Conservation (phyloP, 1,139 yeast species). For the Williopsis jadinii region DNA sequence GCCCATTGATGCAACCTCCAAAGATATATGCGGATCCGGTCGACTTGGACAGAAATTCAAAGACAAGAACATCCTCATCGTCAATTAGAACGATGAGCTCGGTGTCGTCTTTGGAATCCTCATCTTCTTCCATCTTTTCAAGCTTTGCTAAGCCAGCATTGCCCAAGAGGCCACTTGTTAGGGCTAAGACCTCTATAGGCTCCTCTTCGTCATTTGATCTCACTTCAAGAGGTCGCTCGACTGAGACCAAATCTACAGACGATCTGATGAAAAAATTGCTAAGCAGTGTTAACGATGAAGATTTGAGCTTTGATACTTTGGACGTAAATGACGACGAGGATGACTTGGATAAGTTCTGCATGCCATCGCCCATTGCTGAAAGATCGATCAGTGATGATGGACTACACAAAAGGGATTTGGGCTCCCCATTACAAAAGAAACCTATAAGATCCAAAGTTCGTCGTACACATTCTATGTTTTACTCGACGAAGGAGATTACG, state of each 20-base stretch:
- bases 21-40: background rate
- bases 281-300: constrained; percentile 2
- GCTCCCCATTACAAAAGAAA: constrained; percentile 26
- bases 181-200: constrained; percentile 14
- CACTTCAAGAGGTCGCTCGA: constrained; percentile 3
- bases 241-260: constrained; percentile 8
- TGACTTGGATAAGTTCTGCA: constrained; percentile 19
- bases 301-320: constrained; percentile 5
- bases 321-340: constrained; percentile 8
- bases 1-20: constrained; percentile 1
- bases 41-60: constrained; percentile 2
- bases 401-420: constrained; percentile 22
- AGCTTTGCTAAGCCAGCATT: constrained; percentile 9
- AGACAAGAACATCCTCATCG: constrained; percentile 12
- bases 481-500: constrained; percentile 34
- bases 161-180: constrained; percentile 12
- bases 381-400: constrained; percentile 6
- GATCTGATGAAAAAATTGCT: constrained; percentile 6
- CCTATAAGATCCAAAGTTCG: constrained; percentile 35
- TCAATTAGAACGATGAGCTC: constrained; percentile 8
- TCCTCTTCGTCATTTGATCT: constrained; percentile 13
- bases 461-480: constrained; percentile 64
- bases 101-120: constrained; percentile 11
- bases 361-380: constrained; percentile 23
- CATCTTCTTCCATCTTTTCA: background rate